A percentile compares a stretch with the other conserved stretches of the same genome.
Evolutionary conservation across 2,329 filamentous ascomycete genomes (phyloP).

Genomic region (Calonectria naviculata): DNA sequence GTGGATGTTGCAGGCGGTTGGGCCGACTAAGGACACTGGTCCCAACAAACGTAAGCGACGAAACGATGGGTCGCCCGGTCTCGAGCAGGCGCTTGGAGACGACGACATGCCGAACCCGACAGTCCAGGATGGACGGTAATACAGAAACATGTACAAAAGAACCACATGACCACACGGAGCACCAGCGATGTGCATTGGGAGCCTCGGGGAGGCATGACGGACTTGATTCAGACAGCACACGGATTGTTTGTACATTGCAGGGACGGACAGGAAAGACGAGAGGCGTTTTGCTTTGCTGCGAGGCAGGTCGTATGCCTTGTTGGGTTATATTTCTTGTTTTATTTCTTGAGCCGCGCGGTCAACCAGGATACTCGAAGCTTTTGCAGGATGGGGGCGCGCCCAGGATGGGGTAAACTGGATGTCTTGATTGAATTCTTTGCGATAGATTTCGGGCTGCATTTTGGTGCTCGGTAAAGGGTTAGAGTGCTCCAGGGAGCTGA

Average conservation of each 20-base stretch:
- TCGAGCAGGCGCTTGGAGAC: slow-evolving; percentile 17
- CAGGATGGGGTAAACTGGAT: slow-evolving; percentile 16
- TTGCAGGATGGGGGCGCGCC: slow-evolving; percentile 25
- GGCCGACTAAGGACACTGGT: slow-evolving; percentile 61
- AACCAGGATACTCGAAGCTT: slow-evolving; percentile 21
- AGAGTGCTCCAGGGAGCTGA: slow-evolving; percentile 31
- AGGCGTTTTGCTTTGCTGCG: slow-evolving; percentile 41
- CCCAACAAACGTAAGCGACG: neutral
- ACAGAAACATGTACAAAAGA: slow-evolving; percentile 23
- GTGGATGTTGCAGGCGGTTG: slow-evolving; percentile 97
- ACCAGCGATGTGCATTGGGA: slow-evolving; percentile 11
- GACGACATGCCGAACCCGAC: neutral
- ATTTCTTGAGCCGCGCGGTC: slow-evolving; percentile 16
- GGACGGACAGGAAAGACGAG: slow-evolving; percentile 30
- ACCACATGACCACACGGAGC: neutral
- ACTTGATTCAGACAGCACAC: slow-evolving; percentile 31
- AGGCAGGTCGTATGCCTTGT: slow-evolving; percentile 12
- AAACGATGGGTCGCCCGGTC: neutral
- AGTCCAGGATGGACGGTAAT: slow-evolving; percentile 16
- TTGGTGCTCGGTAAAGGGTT: slow-evolving; percentile 22
- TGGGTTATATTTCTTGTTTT: slow-evolving; percentile 10
- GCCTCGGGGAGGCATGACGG: slow-evolving; percentile 30
- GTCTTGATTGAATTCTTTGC: slow-evolving; percentile 30
- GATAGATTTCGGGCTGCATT: slow-evolving; percentile 36
- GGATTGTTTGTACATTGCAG: slow-evolving; percentile 26